Evolutionary conservation across 345 rosid species (phyloP).

Genomic region (Camelina sativa): DNA sequence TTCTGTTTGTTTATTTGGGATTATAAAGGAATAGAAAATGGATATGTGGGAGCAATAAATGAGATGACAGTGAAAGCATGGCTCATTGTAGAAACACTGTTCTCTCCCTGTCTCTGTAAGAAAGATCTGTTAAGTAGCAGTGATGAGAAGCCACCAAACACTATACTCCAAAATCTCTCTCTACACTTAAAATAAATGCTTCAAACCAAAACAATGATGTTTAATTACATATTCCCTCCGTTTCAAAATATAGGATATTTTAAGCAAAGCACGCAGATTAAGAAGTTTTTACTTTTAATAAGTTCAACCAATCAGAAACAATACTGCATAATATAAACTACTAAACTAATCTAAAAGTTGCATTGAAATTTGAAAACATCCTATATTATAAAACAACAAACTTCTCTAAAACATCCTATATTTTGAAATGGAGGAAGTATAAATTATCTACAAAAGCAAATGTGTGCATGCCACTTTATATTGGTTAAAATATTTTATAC

Average conservation of each 20-base stretch:
- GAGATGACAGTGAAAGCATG: constrained; percentile 50
- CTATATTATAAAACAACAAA: no score
- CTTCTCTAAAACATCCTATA: no score
- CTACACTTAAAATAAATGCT: constrained; percentile 44
- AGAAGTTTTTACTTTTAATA: no score
- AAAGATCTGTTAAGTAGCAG: constrained; percentile 48
- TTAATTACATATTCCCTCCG: not conserved
- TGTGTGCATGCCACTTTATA: not conserved
- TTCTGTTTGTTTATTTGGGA: constrained; percentile 14
- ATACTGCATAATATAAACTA: no score
- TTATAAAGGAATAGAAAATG: constrained; percentile 11
- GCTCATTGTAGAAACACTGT: constrained; percentile 49
- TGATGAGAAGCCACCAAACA: constrained; percentile 50
- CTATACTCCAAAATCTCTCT: constrained; percentile 45
- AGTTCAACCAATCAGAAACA: no score
- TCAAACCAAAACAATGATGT: constrained; percentile 1
- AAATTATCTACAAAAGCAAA: not conserved
- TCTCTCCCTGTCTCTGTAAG: constrained; percentile 45
- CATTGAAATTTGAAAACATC: no score
- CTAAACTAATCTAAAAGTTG: no score
- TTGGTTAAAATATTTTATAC: not conserved
- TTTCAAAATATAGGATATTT: no score
- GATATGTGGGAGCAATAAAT: constrained; percentile 40
- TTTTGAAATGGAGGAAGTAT: no score
- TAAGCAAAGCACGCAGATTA: no score